Base-by-base conservation (phyloP, 306 rosid species). In the Vicia villosa region DNA sequence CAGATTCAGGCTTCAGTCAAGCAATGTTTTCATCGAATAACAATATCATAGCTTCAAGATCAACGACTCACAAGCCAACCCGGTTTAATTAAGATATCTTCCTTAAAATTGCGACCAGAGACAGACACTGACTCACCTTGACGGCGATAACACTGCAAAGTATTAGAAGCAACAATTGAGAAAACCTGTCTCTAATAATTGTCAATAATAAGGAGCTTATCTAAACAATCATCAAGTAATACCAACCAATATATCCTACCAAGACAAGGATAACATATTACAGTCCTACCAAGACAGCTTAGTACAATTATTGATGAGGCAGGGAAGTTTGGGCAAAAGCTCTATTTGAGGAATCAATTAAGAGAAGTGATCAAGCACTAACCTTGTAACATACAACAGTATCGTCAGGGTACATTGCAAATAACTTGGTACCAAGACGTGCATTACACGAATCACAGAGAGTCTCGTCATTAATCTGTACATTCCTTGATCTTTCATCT, bases 401-500 rank as follows among this genome's bases (percentile, higher is more conserved):
- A 73, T 94, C 98, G 75, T 94, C 98, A 24, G 98, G 98, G 81
- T 94, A 94, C 98, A 94, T 94, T 6, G 98, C 98, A 74, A 94
- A 94, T 71, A 94, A 82, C 81, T 90, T 94, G 36, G 98, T 94
- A 68, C 98, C 98, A 21, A 94, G 96, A 74, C 96, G 96, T 56
- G 98, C 96, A 74, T 88, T 88, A 75, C 98, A 94, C 45, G 98
- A 90, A 75, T 90, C 98, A 30, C 98, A 94, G 30, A 94, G 95
- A 83, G 88, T 94, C 76, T 94, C 98, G 66, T 94, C 98, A 72
- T 90, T 86, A 79, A 94, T 94, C 85, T 88, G 98, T 36, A 88
- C 92, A 50, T 88, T 79, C 83, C 98, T 88, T 49, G 98, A 88
- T 78, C 96, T 94, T 79, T 94, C 98, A 77, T 88, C 98, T 82